Conservation (phyloP, 257 asterid genomes). For the Agastache rugosa region DNA sequence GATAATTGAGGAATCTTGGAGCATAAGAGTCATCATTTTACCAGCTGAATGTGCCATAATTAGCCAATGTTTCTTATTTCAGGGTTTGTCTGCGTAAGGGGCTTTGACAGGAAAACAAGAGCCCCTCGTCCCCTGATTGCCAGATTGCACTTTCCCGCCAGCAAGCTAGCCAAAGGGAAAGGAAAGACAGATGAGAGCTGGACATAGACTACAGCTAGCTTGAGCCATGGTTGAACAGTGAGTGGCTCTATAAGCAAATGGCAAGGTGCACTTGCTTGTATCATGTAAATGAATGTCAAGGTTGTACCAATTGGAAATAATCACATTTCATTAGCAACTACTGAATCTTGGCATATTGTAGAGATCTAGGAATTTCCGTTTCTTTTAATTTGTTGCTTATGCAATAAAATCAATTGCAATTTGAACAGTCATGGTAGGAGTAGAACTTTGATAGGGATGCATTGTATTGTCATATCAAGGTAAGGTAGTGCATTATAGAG, state of each 20-base stretch:
- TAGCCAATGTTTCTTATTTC: constrained; percentile 42
- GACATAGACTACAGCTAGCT: constrained; percentile 31
- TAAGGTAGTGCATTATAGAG: background rate
- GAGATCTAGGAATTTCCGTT: constrained; percentile 31
- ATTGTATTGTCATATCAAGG: constrained; percentile 10
- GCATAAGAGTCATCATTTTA: constrained; percentile 28
- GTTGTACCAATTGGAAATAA: constrained; percentile 34
- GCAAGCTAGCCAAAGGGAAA: constrained; percentile 64
- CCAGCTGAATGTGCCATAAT: constrained; percentile 22
- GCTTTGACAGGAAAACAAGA: constrained; percentile 78
- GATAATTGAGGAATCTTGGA: constrained; percentile 17
- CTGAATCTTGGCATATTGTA: constrained; percentile 21
- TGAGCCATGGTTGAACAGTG: constrained; percentile 34
- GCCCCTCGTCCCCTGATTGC: constrained; percentile 94
- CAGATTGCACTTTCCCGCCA: constrained; percentile 89
- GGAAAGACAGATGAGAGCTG: constrained; percentile 55
- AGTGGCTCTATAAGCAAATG: constrained; percentile 33
- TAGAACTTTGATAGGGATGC: constrained; percentile 18
- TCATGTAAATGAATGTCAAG: constrained; percentile 33
- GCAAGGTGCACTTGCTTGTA: constrained; percentile 35
- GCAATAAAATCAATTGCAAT: constrained; percentile 25
- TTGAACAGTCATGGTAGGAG: constrained; percentile 2
- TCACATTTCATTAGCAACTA: constrained; percentile 32
- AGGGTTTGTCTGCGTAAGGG: constrained; percentile 97
- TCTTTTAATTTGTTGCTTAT: constrained; percentile 30